Evolutionary conservation across 306 rosid species (phyloP).

Genomic region (Ochetophila trinervis): DNA sequence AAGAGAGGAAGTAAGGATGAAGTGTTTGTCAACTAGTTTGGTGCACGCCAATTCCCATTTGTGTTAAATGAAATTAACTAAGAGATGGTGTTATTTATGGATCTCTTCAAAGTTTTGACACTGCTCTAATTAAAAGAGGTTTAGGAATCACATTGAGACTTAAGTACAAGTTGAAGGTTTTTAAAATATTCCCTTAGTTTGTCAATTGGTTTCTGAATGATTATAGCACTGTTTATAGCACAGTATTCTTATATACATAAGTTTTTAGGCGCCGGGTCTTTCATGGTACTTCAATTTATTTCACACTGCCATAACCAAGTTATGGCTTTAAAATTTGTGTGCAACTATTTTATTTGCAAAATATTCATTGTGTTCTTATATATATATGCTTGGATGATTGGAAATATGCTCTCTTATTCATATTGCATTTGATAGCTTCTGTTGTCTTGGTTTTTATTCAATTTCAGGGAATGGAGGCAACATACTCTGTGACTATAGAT

Average conservation of each 20-base stretch:
- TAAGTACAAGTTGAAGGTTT: too few species aligned
- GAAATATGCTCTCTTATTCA: neutral
- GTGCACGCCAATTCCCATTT: too few species aligned
- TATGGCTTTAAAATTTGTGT: too few species aligned
- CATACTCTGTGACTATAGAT: slow-evolving; percentile 64
- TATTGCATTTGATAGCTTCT: neutral
- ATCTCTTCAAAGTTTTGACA: too few species aligned
- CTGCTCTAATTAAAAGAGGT: too few species aligned
- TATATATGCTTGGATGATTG: neutral
- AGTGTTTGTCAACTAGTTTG: too few species aligned
- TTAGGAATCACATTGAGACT: too few species aligned
- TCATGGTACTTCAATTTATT: neutral
- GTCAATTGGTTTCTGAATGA: neutral
- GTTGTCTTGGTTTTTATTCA: slow-evolving; percentile 4
- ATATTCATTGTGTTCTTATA: neutral
- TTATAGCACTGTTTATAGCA: neutral
- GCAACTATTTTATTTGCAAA: too few species aligned
- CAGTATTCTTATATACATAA: neutral
- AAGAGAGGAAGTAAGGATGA: too few species aligned
- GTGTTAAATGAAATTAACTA: too few species aligned
- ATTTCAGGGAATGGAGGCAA: slow-evolving; percentile 61
- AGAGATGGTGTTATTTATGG: too few species aligned
- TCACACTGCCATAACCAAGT: neutral
- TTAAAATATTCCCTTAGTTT: neutral
- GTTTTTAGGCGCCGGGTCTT: too few species aligned